Base-by-base conservation (phyloP, 306 rosid species). In the Coriaria nepalensis region DNA sequence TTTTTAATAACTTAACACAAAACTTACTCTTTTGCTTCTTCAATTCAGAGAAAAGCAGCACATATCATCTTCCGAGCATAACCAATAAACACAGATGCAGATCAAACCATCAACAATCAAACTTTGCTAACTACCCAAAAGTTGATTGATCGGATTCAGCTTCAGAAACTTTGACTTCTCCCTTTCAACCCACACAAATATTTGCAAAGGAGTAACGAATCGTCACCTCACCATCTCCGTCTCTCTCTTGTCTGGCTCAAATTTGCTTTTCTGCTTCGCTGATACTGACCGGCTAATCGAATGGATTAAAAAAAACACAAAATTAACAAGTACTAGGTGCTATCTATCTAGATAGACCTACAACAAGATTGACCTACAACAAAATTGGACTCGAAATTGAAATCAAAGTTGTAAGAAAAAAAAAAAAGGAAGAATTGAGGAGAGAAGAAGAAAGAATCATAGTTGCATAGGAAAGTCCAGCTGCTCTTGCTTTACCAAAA, bases 241-340 rank as follows among this genome's bases (percentile, higher is more conserved):
- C 47, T 49, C 53, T 50, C 51, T 49, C 66, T 11, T 6, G 43
- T 34, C 12, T 42, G 51, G 9, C 49, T 20, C 29, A 20, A 20
- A 20, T 37, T 47, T 49, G 53, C 65, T 65, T 56, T 63, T 40
- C 45, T n/a, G 40, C 33, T 62, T 61, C 5, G 9, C 39, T 13
- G 62, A 53, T 60, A 65, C 52, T 49, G 55, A 59, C 54, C 8
- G 52, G 60, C 51, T 62, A 66, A 53, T 55, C 12, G 43, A 51
- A 61, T 56, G 80, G 82, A 76, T 76, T 83, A 65, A 63, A 62
- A 9, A 49, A n/a, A n/a, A n/a, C n/a, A n/a, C n/a, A n/a, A n/a
- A 63, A 15, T 20, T 20, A 67, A 67, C 64, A 78, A 73, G 95
- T 80, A 83, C 95, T 76, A 78, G 73, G 82, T 56, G 69, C 72